A percentile compares a stretch with the other conserved stretches of the same genome.
Evolutionary conservation across 768 basidiomycete species (phyloP).

Genomic region (Crepidotus variabilis): DNA sequence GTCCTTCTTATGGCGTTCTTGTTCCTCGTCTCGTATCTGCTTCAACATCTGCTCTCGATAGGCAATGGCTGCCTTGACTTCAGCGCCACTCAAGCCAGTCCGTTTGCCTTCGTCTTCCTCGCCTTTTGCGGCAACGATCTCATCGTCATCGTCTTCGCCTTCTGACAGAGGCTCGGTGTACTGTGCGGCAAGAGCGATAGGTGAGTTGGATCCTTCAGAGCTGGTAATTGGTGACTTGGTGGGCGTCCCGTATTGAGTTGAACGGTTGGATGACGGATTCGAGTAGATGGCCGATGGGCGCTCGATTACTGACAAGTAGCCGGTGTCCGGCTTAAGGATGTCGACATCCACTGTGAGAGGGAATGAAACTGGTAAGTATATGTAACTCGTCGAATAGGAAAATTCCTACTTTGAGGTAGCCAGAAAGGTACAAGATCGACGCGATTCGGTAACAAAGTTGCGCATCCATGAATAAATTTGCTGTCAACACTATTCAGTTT

Average conservation of each 20-base stretch:
- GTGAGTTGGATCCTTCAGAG: conserved; percentile 41
- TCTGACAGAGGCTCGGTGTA: conserved; percentile 94
- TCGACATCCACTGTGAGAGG: conserved; percentile 77
- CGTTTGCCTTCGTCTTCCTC: conserved; percentile 84
- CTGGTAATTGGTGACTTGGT: conserved; percentile 16
- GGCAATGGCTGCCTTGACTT: conserved; percentile 82
- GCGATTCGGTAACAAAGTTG: conserved; percentile 85
- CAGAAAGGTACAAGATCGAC: conserved; percentile 98
- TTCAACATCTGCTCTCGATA: conserved; percentile 81
- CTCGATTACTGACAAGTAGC: conserved; percentile 68
- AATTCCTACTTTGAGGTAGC: conserved; percentile 82
- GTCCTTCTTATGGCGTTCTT: conserved; percentile 15
- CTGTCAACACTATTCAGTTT: conserved; percentile 31
- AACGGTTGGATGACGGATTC: conserved; percentile 38
- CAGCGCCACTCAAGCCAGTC: conserved; percentile 67
- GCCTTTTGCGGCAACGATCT: conserved; percentile 26
- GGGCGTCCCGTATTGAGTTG: conserved; percentile 15
- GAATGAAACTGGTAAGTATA: not conserved
- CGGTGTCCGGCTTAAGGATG: conserved; percentile 89
- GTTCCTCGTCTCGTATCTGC: conserved; percentile 32
- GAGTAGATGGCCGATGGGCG: conserved; percentile 52
- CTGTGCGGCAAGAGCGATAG: conserved; percentile 24
- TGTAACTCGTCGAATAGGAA: not conserved
- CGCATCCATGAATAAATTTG: conserved; percentile 96
- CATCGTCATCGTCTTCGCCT: conserved; percentile 69